Evolutionary conservation across 306 rosid species (phyloP), one percentile per base, ranked within the genome.

Genomic region (Parietaria judaica): DNA sequence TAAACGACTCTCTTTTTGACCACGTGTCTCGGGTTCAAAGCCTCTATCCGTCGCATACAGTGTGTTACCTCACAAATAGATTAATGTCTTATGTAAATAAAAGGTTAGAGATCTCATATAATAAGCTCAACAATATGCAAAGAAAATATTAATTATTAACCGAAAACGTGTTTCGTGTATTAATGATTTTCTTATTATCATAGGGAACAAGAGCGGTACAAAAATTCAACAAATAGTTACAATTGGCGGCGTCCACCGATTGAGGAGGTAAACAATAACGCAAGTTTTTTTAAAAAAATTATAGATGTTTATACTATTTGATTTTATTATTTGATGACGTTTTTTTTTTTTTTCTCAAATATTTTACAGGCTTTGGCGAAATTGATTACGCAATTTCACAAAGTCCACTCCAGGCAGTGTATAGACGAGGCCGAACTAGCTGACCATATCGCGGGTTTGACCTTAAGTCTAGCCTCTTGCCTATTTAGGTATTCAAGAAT

Each of bases 381-480:
- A 62, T 61, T 92, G 69, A 70, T 85, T 9, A 82, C 90, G 61
- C 87, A 82, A 70, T 86, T 86, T 62, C 51, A 51, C 56, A 88
- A 80, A 76, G 89, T 86, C 59, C 95, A 81, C 66, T 92, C 95
- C 72, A 85, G 98, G 81, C 96, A 70, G 73, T 88, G 98, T 66
- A 77, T 80, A 54, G 98, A 92, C 64, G 98, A 92, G 75, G 92
- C 96, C 68, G 98, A 91, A 76, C 71, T 88, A 64, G 92, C 98
- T 58, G 98, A 92, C 60, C 98, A 88, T 77, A 81, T 88, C 72
- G 96, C 72, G 76, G 97, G 96, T 70, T 80, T 91, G 88, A 91
- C 96, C 7, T 60, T 77, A 74, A 86, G 89, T 77, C 66, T 91
- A 58, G 96, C 98, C 16, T 91, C 96, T 76, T 91, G 96, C 71